These are phyloP conservation scores for Phanerochaete sordida DNA, from an alignment of 768 basidiomycete genomes.

Conservation along the genomic window DNA sequence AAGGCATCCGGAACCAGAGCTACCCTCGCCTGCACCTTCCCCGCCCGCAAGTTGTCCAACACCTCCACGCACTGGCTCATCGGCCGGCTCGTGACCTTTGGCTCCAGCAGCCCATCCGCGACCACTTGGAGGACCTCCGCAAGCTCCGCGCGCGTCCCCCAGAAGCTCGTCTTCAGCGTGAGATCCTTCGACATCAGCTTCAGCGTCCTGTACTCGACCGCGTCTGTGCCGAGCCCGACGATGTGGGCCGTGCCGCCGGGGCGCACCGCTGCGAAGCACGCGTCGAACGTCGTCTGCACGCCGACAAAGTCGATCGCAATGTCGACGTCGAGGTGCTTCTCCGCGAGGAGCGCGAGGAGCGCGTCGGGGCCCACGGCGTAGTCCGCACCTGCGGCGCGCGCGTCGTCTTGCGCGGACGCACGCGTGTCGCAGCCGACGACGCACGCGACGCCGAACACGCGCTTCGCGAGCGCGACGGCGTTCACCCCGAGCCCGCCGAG, in stretches of 20 bases:
- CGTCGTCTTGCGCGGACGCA: constrained; percentile 6
- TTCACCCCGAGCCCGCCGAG: constrained; percentile 29
- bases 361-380: constrained; percentile 12
- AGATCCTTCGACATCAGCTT: constrained; percentile 15
- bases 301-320: constrained; percentile 21
- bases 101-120: constrained; percentile 14
- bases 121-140: constrained; percentile 18
- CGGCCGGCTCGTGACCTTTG: constrained; percentile 16
- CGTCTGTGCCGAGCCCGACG: constrained; percentile 10
- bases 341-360: constrained; percentile 10
- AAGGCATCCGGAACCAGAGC: constrained; percentile 14
- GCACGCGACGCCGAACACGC: no score
- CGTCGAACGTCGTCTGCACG: constrained; percentile 14
- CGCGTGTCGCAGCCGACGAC: constrained; percentile 20
- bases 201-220: constrained; percentile 3
- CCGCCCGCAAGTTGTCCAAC: constrained; percentile 14
- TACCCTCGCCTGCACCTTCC: constrained; percentile 14
- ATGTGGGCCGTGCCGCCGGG: constrained; percentile 15
- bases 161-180: constrained; percentile 12
- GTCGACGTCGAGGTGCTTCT: constrained; percentile 15
- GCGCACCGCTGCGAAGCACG: constrained; percentile 3
- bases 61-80: constrained; percentile 16
- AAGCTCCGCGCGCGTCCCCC: constrained; percentile 14
- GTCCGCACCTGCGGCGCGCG: constrained; percentile 18
- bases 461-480: constrained; percentile 16